These are phyloP conservation scores for Barbarea vulgaris DNA, from an alignment of 345 rosid genomes.

Conservation along the genomic window DNA sequence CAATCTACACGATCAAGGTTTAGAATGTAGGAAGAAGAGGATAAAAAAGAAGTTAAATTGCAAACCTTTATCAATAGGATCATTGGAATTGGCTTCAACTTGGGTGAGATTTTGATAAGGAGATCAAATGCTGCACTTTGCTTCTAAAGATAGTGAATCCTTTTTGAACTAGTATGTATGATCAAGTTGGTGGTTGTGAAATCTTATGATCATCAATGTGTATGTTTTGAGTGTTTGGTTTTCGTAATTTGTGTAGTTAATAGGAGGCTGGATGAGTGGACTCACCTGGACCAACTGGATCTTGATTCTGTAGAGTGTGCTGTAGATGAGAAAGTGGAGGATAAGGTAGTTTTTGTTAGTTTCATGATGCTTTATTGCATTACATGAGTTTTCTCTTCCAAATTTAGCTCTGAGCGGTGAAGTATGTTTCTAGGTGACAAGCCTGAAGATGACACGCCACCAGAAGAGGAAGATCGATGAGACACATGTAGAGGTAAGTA, in stretches of 20 bases:
- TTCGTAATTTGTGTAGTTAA: conserved; percentile 55
- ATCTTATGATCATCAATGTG: conserved; percentile 4
- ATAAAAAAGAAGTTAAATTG: not conserved
- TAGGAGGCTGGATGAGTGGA: conserved; percentile 99
- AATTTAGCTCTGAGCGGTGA: not conserved
- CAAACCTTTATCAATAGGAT: not conserved
- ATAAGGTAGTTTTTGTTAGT: conserved; percentile 57
- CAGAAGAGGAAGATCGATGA: conserved; percentile 98
- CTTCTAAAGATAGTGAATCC: not conserved
- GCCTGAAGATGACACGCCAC: conserved; percentile 97
- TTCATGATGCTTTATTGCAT: not conserved
- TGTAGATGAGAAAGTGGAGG: conserved; percentile 96
- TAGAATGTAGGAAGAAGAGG: not conserved
- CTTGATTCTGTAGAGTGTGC: conserved; percentile 89
- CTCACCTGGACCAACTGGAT: conserved; percentile 88
- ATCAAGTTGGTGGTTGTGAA: not conserved
- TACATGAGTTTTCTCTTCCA: not conserved
- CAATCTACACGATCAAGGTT: not conserved
- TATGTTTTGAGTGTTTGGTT: conserved; percentile 10
- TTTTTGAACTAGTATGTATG: not conserved
- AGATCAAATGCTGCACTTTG: not conserved
- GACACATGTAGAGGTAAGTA: conserved; percentile 84
- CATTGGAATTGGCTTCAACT: not conserved
- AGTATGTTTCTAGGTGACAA: conserved; percentile 62
- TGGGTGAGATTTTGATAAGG: conserved; percentile 11